These are phyloP conservation scores for Ceratocystis ficicola DNA, from an alignment of 2,329 filamentous ascomycete species.

Conservation along the genomic window DNA sequence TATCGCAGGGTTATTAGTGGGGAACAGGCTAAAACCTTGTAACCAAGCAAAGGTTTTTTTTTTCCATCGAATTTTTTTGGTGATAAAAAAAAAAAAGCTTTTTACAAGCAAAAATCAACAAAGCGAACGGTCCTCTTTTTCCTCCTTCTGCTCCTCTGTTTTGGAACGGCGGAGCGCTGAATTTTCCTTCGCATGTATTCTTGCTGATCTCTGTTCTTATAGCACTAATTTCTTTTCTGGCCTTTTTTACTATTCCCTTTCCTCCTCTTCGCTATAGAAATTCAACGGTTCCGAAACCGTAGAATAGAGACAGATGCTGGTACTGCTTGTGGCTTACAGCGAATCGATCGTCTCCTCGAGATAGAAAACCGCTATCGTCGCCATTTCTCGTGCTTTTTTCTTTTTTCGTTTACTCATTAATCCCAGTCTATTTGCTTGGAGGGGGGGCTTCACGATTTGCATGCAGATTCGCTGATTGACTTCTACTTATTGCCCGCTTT, in stretches of 20 bases:
- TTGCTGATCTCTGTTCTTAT: not conserved
- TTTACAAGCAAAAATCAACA: conserved; percentile 2
- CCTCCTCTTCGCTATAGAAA: not conserved
- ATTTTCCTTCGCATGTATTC: not conserved
- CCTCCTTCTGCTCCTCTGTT: not conserved
- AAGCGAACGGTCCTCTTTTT: not conserved
- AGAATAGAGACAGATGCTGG: conserved; percentile 9
- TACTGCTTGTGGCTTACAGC: conserved; percentile 6
- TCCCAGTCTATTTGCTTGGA: conserved; percentile 7
- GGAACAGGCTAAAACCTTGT: not conserved
- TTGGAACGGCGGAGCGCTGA: not conserved
- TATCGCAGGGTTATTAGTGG: conserved; percentile 7
- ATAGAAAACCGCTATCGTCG: conserved; percentile 14
- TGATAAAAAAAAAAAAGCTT: not conserved
- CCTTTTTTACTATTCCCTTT: not conserved
- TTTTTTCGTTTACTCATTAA: conserved; percentile 24
- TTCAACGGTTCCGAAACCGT: conserved; percentile 4
- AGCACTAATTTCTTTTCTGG: not conserved
- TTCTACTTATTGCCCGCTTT: not conserved
- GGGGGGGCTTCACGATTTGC: too few species aligned
- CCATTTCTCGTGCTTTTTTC: conserved; percentile 7
- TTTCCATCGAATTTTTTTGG: not conserved
- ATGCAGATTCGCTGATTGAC: not conserved
- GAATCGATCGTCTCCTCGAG: conserved; percentile 3
- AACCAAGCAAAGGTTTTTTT: not conserved